Evolutionary conservation across 1,139 yeast genomes (phyloP).

Genomic region (Pichia sp.): DNA sequence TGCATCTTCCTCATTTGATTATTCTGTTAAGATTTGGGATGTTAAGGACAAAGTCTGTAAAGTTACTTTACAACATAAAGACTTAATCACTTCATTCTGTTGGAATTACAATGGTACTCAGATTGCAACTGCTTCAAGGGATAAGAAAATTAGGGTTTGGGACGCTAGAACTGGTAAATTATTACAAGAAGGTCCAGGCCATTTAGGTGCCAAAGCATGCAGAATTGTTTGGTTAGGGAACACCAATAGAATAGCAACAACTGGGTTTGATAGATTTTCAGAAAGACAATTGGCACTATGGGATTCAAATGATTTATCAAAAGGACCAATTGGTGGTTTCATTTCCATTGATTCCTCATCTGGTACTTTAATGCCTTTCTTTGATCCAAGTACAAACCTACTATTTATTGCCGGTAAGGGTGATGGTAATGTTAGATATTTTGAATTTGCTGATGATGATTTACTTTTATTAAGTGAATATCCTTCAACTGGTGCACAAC

Average conservation of each 20-base stretch:
- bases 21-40: conserved; percentile 88
- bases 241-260: conserved; percentile 76
- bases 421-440: conserved; percentile 94
- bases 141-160: conserved; percentile 87
- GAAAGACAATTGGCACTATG: conserved; percentile 95
- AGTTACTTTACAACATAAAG: conserved; percentile 76
- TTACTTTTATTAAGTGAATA: conserved; percentile 78
- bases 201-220: conserved; percentile 85
- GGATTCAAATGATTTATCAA: conserved; percentile 67
- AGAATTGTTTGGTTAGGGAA: conserved; percentile 89
- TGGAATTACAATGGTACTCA: conserved; percentile 85
- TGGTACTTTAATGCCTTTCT: conserved; percentile 88
- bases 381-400: conserved; percentile 71
- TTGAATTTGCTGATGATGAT: conserved; percentile 77
- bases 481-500: conserved; percentile 85
- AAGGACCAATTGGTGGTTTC: conserved; percentile 87
- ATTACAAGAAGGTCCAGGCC: conserved; percentile 81
- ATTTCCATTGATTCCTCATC: conserved; percentile 81
- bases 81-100: conserved; percentile 82
- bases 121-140: conserved; percentile 88
- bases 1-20: conserved; percentile 87
- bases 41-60: conserved; percentile 65
- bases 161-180: conserved; percentile 71
- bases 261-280: conserved; percentile 91
- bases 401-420: conserved; percentile 95